phyloP scores from a whole-genome alignment of 2,329 filamentous ascomycete genomes.

The Talaromyces funiculosus region DNA sequence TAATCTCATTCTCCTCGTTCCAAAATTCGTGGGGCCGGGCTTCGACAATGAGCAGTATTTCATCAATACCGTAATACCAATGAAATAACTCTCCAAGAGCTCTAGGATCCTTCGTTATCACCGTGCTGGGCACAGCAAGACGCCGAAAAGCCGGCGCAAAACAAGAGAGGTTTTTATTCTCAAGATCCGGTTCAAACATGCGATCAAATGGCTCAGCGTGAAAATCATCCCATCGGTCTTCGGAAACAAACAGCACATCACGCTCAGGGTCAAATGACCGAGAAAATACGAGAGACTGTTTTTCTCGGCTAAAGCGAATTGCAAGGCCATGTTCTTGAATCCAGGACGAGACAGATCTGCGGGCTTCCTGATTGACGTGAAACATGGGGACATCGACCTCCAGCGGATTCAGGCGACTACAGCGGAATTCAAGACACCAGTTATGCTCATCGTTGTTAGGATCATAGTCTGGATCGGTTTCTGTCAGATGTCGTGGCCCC shows the following conservation, averaged over 20 bases:
- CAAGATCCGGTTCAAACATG: not conserved
- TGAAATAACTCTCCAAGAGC: not conserved
- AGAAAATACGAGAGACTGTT: not conserved
- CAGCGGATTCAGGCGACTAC: conserved; percentile 11
- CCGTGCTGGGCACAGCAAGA: conserved; percentile 2
- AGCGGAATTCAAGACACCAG: conserved; percentile 16
- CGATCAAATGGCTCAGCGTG: conserved; percentile 2
- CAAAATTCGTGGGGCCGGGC: not conserved
- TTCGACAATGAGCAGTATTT: not conserved
- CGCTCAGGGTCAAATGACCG: conserved; percentile 1
- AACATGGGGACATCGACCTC: conserved; percentile 17
- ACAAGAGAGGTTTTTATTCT: conserved; percentile 1
- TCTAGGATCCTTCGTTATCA: not conserved
- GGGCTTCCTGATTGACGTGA: conserved; percentile 20
- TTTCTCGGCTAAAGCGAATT: conserved; percentile 1
- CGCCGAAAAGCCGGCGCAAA: not conserved
- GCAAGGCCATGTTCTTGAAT: conserved; percentile 13
- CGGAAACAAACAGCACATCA: conserved; percentile 3
- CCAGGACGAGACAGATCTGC: conserved; percentile 16
- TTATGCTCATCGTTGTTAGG: conserved; percentile 12
- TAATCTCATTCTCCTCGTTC: not conserved
- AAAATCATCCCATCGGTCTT: conserved; percentile 3
- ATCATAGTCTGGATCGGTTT: conserved; percentile 13
- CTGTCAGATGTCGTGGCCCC: conserved; percentile 11
- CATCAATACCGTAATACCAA: not conserved